These are phyloP conservation scores for Collybiopsis confluens DNA, from an alignment of 768 basidiomycete genomes.

Conservation along the genomic window DNA sequence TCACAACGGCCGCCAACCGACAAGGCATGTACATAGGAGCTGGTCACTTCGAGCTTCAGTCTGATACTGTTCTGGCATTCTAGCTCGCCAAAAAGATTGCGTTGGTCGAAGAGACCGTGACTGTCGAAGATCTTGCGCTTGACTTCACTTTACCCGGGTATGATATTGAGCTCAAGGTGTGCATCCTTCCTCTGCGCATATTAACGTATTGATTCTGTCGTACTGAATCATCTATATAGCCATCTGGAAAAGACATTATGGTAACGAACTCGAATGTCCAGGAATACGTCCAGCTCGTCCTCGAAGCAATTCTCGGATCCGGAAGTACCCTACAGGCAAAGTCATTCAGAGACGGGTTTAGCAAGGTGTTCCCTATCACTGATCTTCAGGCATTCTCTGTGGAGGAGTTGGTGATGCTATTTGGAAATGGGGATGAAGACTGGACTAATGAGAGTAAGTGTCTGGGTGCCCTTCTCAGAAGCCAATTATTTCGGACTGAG, in stretches of 20 bases:
- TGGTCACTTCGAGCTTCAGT: no score
- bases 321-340: conserved; percentile 77
- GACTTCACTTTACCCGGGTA: conserved; percentile 98
- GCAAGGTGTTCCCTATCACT: conserved; percentile 90
- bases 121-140: conserved; percentile 82
- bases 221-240: conserved; percentile 34
- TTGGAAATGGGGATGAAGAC: conserved; percentile 97
- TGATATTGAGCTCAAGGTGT: conserved; percentile 83
- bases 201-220: conserved; percentile 3
- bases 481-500: conserved; percentile 9
- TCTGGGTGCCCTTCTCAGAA: background rate
- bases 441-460: conserved; percentile 88
- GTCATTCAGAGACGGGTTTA: conserved; percentile 93
- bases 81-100: conserved; percentile 55
- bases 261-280: conserved; percentile 88
- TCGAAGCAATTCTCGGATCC: conserved; percentile 83
- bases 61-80: background rate
- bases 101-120: conserved; percentile 51
- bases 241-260: conserved; percentile 70
- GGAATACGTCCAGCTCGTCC: conserved; percentile 82
- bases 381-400: conserved; percentile 91
- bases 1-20: conserved; percentile 32
- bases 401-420: conserved; percentile 93
- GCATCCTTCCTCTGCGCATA: conserved; percentile 16
- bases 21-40: conserved; percentile 46